Percentiles rank a stretch among this genome's conserved stretches.
Evolutionary conservation across 192 early-diverging fungal species (phyloP).

Genomic region (Coemansia sp.): DNA sequence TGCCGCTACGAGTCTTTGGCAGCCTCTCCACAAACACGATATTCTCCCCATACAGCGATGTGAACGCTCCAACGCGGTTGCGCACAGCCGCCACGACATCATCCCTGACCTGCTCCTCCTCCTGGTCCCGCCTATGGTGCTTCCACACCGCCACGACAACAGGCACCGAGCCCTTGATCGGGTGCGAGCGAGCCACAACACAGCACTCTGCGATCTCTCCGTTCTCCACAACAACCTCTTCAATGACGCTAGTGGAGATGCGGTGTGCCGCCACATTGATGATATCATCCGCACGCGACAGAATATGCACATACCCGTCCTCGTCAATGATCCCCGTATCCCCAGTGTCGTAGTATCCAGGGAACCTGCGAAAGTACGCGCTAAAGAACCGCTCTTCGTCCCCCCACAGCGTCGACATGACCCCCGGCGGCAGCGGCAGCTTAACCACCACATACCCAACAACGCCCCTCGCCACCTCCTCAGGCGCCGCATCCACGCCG

Average conservation of each 20-base stretch:
- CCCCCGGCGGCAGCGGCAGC: conserved; percentile 77
- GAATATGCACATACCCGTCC: conserved; percentile 69
- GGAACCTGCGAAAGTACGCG: conserved; percentile 72
- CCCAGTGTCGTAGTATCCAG: conserved; percentile 79
- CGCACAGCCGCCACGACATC: neutral
- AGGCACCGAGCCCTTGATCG: conserved; percentile 64
- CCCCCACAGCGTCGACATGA: conserved; percentile 75
- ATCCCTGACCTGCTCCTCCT: neutral
- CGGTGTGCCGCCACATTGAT: conserved; percentile 74
- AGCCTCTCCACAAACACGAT: conserved; percentile 57
- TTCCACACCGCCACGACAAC: conserved; percentile 54
- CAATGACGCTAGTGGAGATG: conserved; percentile 73
- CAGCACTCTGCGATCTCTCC: conserved; percentile 64
- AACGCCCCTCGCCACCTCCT: conserved; percentile 54
- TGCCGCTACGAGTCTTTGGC: conserved; percentile 77
- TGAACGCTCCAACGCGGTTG: conserved; percentile 11
- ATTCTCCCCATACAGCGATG: conserved; percentile 65
- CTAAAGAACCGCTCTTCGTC: conserved; percentile 70
- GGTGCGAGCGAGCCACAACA: conserved; percentile 64
- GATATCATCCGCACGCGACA: conserved; percentile 73
- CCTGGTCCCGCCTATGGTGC: conserved; percentile 20
- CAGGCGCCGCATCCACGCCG: conserved; percentile 21
- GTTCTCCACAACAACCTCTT: conserved; percentile 70
- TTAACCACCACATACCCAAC: conserved; percentile 77
- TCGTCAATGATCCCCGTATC: conserved; percentile 78